Evolutionary conservation across 2,329 filamentous ascomycete species (phyloP), one percentile per base, ranked within the genome.

Genomic region (Aureobasidium melanogenum): DNA sequence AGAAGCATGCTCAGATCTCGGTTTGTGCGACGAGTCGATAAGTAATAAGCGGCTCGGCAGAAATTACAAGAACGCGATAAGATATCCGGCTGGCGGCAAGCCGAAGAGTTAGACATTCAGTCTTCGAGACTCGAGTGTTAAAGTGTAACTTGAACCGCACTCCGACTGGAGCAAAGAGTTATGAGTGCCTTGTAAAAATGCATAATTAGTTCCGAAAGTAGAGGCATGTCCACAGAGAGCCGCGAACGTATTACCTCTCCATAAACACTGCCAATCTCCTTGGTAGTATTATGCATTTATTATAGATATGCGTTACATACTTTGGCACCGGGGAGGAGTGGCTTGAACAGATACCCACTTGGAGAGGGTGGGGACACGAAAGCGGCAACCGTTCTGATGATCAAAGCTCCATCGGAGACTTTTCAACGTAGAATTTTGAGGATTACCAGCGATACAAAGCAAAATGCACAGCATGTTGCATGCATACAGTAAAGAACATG

Each of bases 281-380:
- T n/a, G n/a, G n/a, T n/a, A n/a, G n/a, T n/a, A n/a, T n/a, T n/a
- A n/a, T n/a, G n/a, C n/a, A n/a, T n/a, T n/a, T n/a, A n/a, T n/a
- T n/a, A n/a, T n/a, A n/a, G n/a, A n/a, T n/a, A n/a, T n/a, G n/a
- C n/a, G n/a, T n/a, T n/a, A n/a, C n/a, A n/a, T n/a, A n/a, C n/a
- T n/a, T n/a, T n/a, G n/a, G n/a, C n/a, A n/a, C n/a, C n/a, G n/a
- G n/a, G n/a, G n/a, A n/a, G n/a, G n/a, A n/a, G n/a, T 24, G 22
- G 38, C 52, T 44, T 26, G 19, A 28, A 55, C 38, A 38, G 38
- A 55, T 55, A 55, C 38, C 52, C 43, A 55, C 32, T 55, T 55
- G 26, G 34, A 32, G 24, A 54, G n/a, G 28, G 38, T 32, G 38
- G 38, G 28, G 38, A 32, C 19, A 24, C 36, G 22, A 5, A 55